Percentiles rank a stretch among this genome's conserved stretches.
phyloP scores from a whole-genome alignment of 1,139 yeast genomes.

The Kurtzmaniella quercitrusa region DNA sequence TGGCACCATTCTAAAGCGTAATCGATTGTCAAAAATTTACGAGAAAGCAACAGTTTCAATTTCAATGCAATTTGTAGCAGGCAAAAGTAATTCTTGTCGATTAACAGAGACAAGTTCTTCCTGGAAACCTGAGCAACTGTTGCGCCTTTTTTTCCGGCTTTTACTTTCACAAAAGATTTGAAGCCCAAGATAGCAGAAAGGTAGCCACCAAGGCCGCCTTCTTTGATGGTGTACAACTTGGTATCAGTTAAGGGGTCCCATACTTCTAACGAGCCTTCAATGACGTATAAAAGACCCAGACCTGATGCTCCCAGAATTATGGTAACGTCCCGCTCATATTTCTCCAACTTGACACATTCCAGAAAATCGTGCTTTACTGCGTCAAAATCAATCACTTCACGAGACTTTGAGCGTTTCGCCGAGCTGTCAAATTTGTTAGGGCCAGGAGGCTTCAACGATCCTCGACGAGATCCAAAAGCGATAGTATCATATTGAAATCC shows the following conservation, averaged over 20 bases:
- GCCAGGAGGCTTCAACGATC: background rate
- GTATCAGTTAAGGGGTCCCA: conserved; percentile 13
- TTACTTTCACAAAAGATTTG: conserved; percentile 69
- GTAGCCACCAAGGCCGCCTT: conserved; percentile 89
- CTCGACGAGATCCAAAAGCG: conserved; percentile 14
- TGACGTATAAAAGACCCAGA: conserved; percentile 74
- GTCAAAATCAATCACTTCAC: conserved; percentile 27
- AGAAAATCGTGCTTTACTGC: conserved; percentile 63
- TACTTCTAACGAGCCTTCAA: conserved; percentile 73
- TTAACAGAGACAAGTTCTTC: conserved; percentile 55
- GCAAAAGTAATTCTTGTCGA: conserved; percentile 73
- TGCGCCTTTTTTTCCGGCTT: conserved; percentile 43
- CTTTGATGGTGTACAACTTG: conserved; percentile 51
- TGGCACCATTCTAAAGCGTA: conserved; percentile 96
- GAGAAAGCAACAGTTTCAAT: conserved; percentile 61
- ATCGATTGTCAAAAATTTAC: conserved; percentile 70
- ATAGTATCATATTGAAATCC: conserved; percentile 1
- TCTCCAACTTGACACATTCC: conserved; percentile 53
- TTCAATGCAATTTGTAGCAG: conserved; percentile 75
- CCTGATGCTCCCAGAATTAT: conserved; percentile 64
- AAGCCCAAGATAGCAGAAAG: conserved; percentile 77
- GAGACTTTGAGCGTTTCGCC: background rate
- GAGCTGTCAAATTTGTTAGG: background rate
- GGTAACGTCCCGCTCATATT: conserved; percentile 49
- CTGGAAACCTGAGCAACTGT: conserved; percentile 73